phyloP scores from a whole-genome alignment of 441 rosid genomes.

The Rhodomyrtus psidioides region DNA sequence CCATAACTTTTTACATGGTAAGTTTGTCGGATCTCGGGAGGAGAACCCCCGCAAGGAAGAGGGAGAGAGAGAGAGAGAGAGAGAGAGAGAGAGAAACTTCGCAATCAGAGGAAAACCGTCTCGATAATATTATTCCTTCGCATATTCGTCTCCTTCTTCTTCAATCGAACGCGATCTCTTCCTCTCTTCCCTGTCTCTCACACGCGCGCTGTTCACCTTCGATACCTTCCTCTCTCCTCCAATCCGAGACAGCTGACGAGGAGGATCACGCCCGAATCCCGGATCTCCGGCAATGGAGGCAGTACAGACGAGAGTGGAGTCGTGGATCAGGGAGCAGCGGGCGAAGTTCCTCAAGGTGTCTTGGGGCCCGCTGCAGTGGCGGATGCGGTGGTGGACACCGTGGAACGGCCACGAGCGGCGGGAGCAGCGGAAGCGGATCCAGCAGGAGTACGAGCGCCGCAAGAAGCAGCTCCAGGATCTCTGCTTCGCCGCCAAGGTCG shows the following conservation, averaged over 20 bases:
- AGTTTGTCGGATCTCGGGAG: background rate
- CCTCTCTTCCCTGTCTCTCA: too few species aligned
- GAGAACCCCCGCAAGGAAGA: background rate
- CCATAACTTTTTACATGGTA: background rate
- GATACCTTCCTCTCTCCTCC: background rate
- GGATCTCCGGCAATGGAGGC: conserved; percentile 38
- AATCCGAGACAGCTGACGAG: background rate
- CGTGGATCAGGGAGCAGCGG: conserved; percentile 92
- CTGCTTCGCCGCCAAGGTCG: conserved; percentile 69
- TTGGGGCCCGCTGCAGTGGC: conserved; percentile 83
- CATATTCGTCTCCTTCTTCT: background rate
- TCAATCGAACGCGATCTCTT: too few species aligned
- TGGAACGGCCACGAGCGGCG: conserved; percentile 48
- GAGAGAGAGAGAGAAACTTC: background rate
- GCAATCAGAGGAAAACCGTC: background rate
- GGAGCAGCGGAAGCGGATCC: conserved; percentile 52
- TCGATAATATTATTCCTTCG: background rate
- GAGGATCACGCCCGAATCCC: background rate
- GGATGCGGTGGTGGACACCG: conserved; percentile 59
- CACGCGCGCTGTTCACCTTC: background rate
- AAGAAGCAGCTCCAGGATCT: conserved; percentile 73
- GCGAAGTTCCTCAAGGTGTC: conserved; percentile 60
- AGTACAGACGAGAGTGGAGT: conserved; percentile 64
- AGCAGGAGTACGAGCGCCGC: conserved; percentile 64
- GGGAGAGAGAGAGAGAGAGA: background rate